Conservation (phyloP, 495 filamentous ascomycete genomes). For the Penicillium herquei region DNA sequence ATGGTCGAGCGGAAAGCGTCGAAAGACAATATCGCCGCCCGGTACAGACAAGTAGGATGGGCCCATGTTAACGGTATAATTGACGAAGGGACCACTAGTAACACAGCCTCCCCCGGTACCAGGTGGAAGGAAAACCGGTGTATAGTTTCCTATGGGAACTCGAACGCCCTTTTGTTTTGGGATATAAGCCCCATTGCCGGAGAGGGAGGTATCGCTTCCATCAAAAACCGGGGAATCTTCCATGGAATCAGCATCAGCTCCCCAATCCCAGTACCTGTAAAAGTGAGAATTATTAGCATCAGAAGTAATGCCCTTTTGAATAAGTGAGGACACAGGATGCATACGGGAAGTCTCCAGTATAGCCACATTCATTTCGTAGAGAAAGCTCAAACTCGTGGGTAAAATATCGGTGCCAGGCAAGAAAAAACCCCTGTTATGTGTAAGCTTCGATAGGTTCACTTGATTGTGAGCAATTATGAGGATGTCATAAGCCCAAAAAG, state of each 20-base stretch:
- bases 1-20: conserved; percentile 29
- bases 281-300: neutral
- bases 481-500: too few relatives aligned
- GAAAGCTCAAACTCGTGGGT: neutral
- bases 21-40: conserved; percentile 15
- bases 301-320: neutral
- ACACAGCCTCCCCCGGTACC: conserved; percentile 67
- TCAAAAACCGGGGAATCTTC: conserved; percentile 59
- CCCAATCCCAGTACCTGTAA: conserved; percentile 60
- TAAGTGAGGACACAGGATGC: neutral
- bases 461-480: too few relatives aligned
- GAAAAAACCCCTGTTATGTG: neutral
- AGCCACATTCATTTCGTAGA: neutral
- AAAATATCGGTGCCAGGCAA: neutral
- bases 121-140: conserved; percentile 21
- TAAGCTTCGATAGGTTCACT: neutral
- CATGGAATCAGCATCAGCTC: conserved; percentile 44
- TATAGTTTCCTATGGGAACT: neutral
- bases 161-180: conserved; percentile 12
- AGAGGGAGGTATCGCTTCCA: conserved; percentile 54
- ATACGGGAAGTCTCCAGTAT: neutral
- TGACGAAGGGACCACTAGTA: conserved; percentile 55
- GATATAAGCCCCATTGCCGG: conserved; percentile 54
- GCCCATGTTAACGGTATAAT: conserved; percentile 50
- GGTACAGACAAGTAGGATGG: conserved; percentile 40